Evolutionary conservation across 2,329 filamentous ascomycete genomes (phyloP), one percentile per base, ranked within the genome.

Genomic region (Colletotrichum eleusines): DNA sequence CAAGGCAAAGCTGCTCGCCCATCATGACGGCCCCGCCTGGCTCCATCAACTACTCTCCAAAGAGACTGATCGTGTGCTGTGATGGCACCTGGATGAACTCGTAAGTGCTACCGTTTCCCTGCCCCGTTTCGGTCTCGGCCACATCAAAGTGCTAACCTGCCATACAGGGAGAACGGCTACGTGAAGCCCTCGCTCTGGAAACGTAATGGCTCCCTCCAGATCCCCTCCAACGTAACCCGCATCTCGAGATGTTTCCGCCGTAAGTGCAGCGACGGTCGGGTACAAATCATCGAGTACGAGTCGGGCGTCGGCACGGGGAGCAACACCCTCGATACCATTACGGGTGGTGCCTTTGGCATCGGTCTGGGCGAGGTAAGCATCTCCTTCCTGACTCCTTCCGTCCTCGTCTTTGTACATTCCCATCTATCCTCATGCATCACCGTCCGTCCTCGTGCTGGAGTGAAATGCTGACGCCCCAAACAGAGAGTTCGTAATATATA

Each of bases 211-310:
- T 81, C 77, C 20, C 78, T 86, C 44, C 84, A 88, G 73, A 78
- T 86, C 23, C 86, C 87, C 0, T 89, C 88, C 60, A 90, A 91
- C 72, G 87, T 90, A 51, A 90, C 88, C 20, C 86, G 88, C 28
- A 87, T 91, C 65, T 86, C 86, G 16, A 84, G 88, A 48, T 87
- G 86, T 66, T 85, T 91, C 74, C 85, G 84, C 73, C 83, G 84
- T 46, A 80, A 76, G 48, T 86, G 85, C 75, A 80, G 76, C 42
- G 86, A 89, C 75, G 85, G 85, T 40, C 84, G 80, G 23, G 81
- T 87, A 51, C 88, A 90, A 76, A 84, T 90, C 73, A 85, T 90
- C 67, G 87, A 85, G 74, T 91, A 91, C 75, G 87, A 89, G 75
- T 86, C 87, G 11, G 89, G 89, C 26, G 87, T 90, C 35, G 89